Conservation (phyloP, 2,329 filamentous ascomycete genomes). For the Byssothecium circinans region DNA sequence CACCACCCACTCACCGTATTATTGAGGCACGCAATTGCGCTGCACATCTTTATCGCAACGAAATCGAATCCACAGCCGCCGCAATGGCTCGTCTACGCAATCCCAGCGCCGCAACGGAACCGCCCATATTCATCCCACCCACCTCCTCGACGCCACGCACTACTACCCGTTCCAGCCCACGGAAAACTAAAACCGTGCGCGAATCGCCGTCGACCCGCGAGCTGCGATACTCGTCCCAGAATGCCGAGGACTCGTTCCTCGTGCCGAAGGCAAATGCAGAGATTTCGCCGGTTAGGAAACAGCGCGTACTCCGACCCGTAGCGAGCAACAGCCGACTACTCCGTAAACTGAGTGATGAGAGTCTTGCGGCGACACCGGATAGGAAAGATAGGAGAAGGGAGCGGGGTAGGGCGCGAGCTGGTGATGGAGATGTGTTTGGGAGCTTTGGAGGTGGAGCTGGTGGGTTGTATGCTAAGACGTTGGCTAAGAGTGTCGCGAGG, state of each 20-base stretch:
- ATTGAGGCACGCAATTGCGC: constrained; percentile 4
- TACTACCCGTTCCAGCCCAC: constrained; percentile 29
- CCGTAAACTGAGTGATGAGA: constrained; percentile 32
- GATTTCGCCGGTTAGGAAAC: constrained; percentile 29
- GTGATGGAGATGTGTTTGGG: constrained; percentile 5
- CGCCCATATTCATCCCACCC: constrained; percentile 21
- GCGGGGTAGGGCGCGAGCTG: constrained; percentile 5
- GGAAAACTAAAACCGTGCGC: constrained; percentile 30
- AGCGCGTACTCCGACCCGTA: constrained; percentile 37
- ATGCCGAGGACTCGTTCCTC: constrained; percentile 26
- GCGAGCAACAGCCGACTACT: constrained; percentile 35
- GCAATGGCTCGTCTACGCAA: constrained; percentile 42
- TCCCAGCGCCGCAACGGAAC: constrained; percentile 28
- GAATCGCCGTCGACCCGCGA: constrained; percentile 28
- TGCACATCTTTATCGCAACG: constrained; percentile 3
- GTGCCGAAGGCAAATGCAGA: constrained; percentile 9
- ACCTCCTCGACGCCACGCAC: too few relatives aligned
- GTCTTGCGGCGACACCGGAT: constrained; percentile 31
- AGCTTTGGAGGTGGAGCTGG: constrained; percentile 9
- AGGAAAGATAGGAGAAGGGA: constrained; percentile 22
- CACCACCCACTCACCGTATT: constrained; percentile 3
- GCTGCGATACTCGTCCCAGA: constrained; percentile 21
- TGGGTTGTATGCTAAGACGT: constrained; percentile 27
- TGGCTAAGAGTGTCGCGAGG: constrained; percentile 31
- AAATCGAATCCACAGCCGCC: not conserved